These are phyloP conservation scores for Solanum clarkiae DNA, from an alignment of 257 asterid species.

Conservation along the genomic window DNA sequence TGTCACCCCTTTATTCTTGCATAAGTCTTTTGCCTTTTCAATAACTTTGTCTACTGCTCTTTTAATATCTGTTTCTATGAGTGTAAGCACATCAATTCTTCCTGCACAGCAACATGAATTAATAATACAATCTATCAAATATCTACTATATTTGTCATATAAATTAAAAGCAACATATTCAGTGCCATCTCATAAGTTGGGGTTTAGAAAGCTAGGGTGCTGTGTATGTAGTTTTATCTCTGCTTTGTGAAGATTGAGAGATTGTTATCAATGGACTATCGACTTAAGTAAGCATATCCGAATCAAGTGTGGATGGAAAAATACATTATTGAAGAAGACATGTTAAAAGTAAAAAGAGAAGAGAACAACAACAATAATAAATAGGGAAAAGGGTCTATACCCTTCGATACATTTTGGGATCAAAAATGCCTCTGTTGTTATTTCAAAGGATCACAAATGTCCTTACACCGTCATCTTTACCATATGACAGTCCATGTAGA, in stretches of 20 bases:
- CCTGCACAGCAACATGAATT: background rate
- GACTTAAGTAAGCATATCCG: background rate
- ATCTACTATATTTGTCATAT: background rate
- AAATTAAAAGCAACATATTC: background rate
- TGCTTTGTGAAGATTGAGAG: background rate
- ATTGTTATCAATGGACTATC: background rate
- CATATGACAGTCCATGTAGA: too few species aligned
- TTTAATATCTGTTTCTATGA: background rate
- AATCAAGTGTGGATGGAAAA: background rate
- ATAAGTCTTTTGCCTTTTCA: background rate
- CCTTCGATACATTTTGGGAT: too few species aligned
- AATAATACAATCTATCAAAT: background rate
- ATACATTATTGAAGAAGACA: background rate
- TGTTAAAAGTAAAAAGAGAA: background rate
- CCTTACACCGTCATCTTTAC: too few species aligned
- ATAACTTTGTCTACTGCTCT: background rate
- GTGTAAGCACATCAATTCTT: background rate
- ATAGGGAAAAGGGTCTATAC: too few species aligned
- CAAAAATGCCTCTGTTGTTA: too few species aligned
- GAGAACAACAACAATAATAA: background rate
- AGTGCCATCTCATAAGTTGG: accelerated
- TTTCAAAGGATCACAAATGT: too few species aligned
- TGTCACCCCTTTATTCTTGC: background rate
- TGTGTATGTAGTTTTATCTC: too few species aligned
- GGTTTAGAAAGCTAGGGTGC: background rate